Conservation (phyloP, 1,139 yeast species). For the Nadsonia commutata region DNA sequence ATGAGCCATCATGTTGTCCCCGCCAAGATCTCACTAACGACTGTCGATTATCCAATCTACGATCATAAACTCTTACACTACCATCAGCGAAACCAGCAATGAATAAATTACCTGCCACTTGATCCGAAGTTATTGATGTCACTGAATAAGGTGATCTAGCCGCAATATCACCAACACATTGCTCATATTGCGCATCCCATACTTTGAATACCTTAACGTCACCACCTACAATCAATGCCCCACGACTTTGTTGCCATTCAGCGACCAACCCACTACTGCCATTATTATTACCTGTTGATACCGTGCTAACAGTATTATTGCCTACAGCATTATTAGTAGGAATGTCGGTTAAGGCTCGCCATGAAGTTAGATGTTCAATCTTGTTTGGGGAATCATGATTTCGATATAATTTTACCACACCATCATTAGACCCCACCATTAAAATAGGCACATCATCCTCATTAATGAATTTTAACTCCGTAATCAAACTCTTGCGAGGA, state of each 20-base stretch:
- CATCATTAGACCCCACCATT: constrained; percentile 85
- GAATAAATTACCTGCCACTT: constrained; percentile 84
- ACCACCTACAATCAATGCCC: constrained; percentile 83
- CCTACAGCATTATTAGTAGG: constrained; percentile 38
- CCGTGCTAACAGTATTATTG: no score
- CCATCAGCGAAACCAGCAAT: constrained; percentile 95
- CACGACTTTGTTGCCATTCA: constrained; percentile 96
- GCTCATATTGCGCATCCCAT: constrained; percentile 96
- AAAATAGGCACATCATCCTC: constrained; percentile 84
- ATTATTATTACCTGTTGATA: no score
- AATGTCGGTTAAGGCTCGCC: constrained; percentile 88
- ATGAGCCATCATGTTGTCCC: constrained; percentile 30
- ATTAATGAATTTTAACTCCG: constrained; percentile 73
- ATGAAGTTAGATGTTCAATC: constrained; percentile 62
- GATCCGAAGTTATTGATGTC: constrained; percentile 84
- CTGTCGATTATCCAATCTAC: constrained; percentile 71
- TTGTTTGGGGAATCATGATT: constrained; percentile 46
- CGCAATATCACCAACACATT: constrained; percentile 75
- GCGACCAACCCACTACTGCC: constrained; percentile 73
- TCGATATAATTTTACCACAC: constrained; percentile 74
- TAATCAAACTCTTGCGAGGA: constrained; percentile 76
- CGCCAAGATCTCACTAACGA: constrained; percentile 75
- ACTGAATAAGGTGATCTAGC: constrained; percentile 85
- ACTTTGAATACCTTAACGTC: constrained; percentile 82
- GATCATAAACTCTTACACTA: constrained; percentile 74